These are phyloP conservation scores for Cutaneotrichosporon daszewskae DNA, from an alignment of 1,284 basidiomycete genomes.

Conservation along the genomic window DNA sequence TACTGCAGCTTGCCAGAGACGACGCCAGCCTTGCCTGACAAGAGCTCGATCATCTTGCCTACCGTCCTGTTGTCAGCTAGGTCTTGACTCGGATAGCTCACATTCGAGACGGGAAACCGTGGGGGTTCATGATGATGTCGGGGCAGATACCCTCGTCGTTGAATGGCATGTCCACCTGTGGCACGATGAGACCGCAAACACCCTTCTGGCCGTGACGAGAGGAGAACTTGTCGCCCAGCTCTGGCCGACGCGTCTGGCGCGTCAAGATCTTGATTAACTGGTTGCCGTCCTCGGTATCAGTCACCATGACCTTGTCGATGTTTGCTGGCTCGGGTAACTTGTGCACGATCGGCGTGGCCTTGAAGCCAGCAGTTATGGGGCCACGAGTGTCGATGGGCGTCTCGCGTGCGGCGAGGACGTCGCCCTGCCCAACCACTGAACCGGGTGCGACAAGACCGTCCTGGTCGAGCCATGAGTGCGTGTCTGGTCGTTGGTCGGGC, in stretches of 20 bases:
- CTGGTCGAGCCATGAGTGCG: constrained; percentile 86
- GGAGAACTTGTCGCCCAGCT: constrained; percentile 98
- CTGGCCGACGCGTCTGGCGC: constrained; percentile 91
- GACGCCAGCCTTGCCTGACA: constrained; percentile 76
- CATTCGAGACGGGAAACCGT: constrained; percentile 99
- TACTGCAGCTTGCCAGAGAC: constrained; percentile 47
- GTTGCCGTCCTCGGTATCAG: constrained; percentile 88
- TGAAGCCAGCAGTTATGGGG: constrained; percentile 59
- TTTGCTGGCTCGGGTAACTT: constrained; percentile 88
- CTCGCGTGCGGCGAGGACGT: constrained; percentile 96
- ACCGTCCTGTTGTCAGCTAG: constrained; percentile 58
- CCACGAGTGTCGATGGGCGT: constrained; percentile 74
- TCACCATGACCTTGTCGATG: constrained; percentile 97
- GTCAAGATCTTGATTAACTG: constrained; percentile 99
- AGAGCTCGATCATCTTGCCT: constrained; percentile 98
- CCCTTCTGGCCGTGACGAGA: constrained; percentile 98
- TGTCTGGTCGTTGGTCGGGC: constrained; percentile 62
- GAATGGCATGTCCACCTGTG: constrained; percentile 99
- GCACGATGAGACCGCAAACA: constrained; percentile 96
- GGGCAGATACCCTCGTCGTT: constrained; percentile 92
- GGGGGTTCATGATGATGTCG: constrained; percentile 99
- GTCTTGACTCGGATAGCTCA: constrained; percentile 20
- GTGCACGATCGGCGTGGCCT: constrained; percentile 82
- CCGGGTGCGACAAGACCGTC: constrained; percentile 95
- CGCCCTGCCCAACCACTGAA: constrained; percentile 84